A percentile compares a stretch with the other conserved stretches of the same genome.
These are phyloP conservation scores for Oidiodendron maius DNA, from an alignment of 495 filamentous ascomycete genomes.

Conservation along the genomic window DNA sequence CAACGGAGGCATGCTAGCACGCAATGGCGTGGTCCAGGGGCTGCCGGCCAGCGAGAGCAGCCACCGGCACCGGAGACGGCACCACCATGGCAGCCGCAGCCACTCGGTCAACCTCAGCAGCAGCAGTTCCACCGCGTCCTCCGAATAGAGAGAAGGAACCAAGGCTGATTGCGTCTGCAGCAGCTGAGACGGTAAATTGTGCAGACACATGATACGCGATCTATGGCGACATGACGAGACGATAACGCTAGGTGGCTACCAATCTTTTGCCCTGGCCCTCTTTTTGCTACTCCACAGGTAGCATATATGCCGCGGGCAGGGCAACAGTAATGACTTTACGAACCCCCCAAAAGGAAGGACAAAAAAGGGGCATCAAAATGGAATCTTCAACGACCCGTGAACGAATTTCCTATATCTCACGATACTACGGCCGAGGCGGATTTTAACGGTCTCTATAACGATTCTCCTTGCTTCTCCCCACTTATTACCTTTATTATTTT, in stretches of 20 bases:
- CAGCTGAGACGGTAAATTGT: too few species aligned
- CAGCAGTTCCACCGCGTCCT: constrained; percentile 53
- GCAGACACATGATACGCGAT: too few species aligned
- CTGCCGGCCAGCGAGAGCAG: constrained; percentile 58
- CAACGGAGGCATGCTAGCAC: constrained; percentile 88
- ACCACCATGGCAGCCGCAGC: constrained; percentile 29
- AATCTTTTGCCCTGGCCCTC: too few species aligned
- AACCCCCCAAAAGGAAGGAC: constrained; percentile 13
- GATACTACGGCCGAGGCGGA: too few species aligned
- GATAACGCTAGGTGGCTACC: too few species aligned
- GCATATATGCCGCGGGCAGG: too few species aligned
- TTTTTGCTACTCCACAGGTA: too few species aligned
- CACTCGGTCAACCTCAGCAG: constrained; percentile 37
- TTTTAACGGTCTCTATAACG: constrained; percentile 14
- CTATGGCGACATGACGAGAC: too few species aligned
- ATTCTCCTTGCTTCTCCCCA: constrained; percentile 16
- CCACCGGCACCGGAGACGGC: constrained; percentile 37
- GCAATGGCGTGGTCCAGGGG: constrained; percentile 80
- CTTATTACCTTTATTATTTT: too few species aligned
- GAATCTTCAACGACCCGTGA: too few species aligned
- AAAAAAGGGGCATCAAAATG: constrained; percentile 12
- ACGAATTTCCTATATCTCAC: too few species aligned
- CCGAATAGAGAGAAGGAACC: constrained; percentile 20
- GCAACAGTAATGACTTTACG: constrained; percentile 7
- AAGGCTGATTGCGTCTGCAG: constrained; percentile 15